phyloP scores from a whole-genome alignment of 257 asterid genomes.

The Scutellaria minor region DNA sequence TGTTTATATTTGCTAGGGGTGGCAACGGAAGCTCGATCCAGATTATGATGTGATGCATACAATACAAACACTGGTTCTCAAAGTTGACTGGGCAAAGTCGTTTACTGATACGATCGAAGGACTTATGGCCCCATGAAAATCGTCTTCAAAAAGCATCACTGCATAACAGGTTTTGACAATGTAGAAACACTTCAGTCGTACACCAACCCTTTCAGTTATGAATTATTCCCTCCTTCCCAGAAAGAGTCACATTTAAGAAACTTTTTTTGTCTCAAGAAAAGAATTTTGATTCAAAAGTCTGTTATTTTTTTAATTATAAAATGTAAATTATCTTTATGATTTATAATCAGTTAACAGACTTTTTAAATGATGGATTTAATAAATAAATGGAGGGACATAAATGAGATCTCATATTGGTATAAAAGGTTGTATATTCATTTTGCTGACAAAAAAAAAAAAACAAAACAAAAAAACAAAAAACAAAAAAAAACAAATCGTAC shows the following conservation, averaged over 20 bases:
- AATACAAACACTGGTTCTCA: conserved; percentile 70
- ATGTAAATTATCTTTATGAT: too few relatives aligned
- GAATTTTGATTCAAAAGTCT: too few relatives aligned
- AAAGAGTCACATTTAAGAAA: background rate
- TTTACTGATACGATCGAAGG: conserved; percentile 61
- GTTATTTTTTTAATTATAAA: too few relatives aligned
- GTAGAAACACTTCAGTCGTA: conserved; percentile 29
- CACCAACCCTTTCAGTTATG: conserved; percentile 28
- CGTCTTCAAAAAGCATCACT: conserved; percentile 16
- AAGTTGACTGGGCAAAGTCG: conserved; percentile 89
- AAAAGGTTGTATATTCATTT: too few relatives aligned
- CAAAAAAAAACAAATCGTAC: too few relatives aligned
- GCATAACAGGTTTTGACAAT: conserved; percentile 26
- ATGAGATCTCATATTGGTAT: too few relatives aligned
- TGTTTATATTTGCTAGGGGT: conserved; percentile 41
- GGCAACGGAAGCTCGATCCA: conserved; percentile 66
- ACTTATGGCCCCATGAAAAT: conserved; percentile 71
- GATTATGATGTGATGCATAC: conserved; percentile 82
- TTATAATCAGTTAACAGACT: too few relatives aligned
- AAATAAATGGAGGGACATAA: too few relatives aligned
- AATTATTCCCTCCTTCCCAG: conserved; percentile 20
- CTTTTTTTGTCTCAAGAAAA: too few relatives aligned
- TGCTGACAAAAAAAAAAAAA: too few relatives aligned
- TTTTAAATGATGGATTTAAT: too few relatives aligned
- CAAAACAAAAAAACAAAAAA: too few relatives aligned